A percentile compares a stretch with the other conserved stretches of the same genome.
phyloP scores from a whole-genome alignment of 306 rosid genomes.

The Urtica urens region DNA sequence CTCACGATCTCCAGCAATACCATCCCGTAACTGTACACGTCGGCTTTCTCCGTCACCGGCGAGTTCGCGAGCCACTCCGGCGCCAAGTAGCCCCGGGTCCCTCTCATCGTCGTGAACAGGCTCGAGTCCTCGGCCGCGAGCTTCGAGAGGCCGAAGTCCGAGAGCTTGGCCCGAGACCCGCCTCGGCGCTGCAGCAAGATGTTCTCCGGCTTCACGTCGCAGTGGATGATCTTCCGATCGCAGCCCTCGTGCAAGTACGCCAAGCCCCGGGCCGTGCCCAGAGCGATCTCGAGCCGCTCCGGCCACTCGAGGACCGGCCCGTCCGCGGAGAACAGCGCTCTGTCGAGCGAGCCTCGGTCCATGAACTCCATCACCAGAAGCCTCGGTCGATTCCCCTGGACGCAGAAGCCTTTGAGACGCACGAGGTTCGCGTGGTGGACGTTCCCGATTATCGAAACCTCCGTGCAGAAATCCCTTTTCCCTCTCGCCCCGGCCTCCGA shows the following conservation, averaged over 20 bases:
- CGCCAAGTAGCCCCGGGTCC: slow-evolving; percentile 59
- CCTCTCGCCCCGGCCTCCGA: slow-evolving; percentile 12
- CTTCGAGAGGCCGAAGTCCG: slow-evolving; percentile 61
- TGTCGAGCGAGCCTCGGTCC: slow-evolving; percentile 20
- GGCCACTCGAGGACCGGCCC: slow-evolving; percentile 19
- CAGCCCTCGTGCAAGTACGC: slow-evolving; percentile 49
- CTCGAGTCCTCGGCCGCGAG: slow-evolving; percentile 38
- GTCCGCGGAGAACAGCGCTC: slow-evolving; percentile 2
- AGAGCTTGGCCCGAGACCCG: slow-evolving; percentile 30
- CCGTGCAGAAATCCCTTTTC: slow-evolving; percentile 17
- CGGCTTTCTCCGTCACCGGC: slow-evolving; percentile 7
- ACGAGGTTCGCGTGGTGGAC: slow-evolving; percentile 21
- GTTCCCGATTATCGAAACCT: slow-evolving; percentile 11
- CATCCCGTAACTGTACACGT: slow-evolving; percentile 38
- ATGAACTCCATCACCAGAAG: slow-evolving; percentile 17
- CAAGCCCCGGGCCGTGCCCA: slow-evolving; percentile 46
- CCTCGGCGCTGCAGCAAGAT: slow-evolving; percentile 40
- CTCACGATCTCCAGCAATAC: slow-evolving; percentile 18
- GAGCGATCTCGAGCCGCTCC: slow-evolving; percentile 28
- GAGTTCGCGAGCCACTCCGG: slow-evolving; percentile 51
- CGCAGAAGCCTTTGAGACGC: slow-evolving; percentile 19
- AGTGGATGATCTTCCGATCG: slow-evolving; percentile 48
- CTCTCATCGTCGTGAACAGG: slow-evolving; percentile 57
- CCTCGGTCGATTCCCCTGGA: background rate
- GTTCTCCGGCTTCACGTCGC: slow-evolving; percentile 65